Conservation (phyloP, 225 moss, liverwort and hornwort genomes). For the Sphagnum contortum region DNA sequence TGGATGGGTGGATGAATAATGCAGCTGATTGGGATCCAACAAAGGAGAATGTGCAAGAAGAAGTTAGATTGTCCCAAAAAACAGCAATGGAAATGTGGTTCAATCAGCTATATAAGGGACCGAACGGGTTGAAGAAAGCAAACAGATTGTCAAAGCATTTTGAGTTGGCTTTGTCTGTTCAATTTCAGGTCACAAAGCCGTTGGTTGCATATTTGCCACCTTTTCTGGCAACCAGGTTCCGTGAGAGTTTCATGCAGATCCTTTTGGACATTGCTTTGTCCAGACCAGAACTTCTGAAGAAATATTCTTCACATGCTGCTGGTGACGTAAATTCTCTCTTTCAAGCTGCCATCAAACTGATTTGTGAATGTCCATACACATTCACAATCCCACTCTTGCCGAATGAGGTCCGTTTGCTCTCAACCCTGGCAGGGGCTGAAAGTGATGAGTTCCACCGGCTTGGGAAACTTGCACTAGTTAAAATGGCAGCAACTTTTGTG, state of each 20-base stretch:
- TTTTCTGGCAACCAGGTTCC: slow-evolving; percentile 19
- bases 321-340: slow-evolving; percentile 13
- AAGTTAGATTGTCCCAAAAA: slow-evolving; percentile 23
- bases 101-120: slow-evolving; percentile 9
- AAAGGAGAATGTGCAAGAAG: slow-evolving; percentile 19
- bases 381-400: slow-evolving; percentile 22
- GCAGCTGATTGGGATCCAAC: slow-evolving; percentile 21
- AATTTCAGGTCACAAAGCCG: slow-evolving; percentile 4
- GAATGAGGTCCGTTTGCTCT: slow-evolving; percentile 22
- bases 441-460: slow-evolving; percentile 19
- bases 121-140: slow-evolving; percentile 1
- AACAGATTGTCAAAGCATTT: slow-evolving; percentile 20
- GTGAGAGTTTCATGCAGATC: slow-evolving; percentile 15
- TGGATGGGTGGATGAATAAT: slow-evolving; percentile 21
- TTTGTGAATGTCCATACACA: slow-evolving; percentile 25
- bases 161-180: slow-evolving; percentile 25
- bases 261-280: slow-evolving; percentile 17
- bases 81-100: slow-evolving; percentile 27
- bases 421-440: slow-evolving; percentile 22
- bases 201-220: slow-evolving; percentile 14
- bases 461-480: slow-evolving; percentile 25
- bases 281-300: slow-evolving; percentile 5
- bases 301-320: background rate
- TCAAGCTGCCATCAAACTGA: slow-evolving; percentile 7
- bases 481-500: slow-evolving; percentile 17